A percentile compares a stretch with the other conserved stretches of the same genome.
Evolutionary conservation across 495 filamentous ascomycete species (phyloP).

Genomic region (Jackrogersella multiformis): DNA sequence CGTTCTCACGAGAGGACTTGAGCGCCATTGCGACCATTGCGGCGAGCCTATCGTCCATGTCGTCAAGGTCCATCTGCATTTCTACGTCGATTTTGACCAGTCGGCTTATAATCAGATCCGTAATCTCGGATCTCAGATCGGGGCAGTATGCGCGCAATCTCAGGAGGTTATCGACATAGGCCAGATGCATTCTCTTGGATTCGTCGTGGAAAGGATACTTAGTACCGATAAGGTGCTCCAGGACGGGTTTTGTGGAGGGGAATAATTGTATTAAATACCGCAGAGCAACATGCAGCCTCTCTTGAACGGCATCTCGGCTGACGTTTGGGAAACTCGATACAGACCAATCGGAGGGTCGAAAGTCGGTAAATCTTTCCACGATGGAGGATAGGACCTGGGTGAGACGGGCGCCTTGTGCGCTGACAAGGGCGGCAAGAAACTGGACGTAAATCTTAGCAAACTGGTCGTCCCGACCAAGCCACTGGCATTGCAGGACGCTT

Average conservation of each 20-base stretch:
- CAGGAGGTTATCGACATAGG: slow-evolving; percentile 82
- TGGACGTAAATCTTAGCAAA: slow-evolving; percentile 83
- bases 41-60: slow-evolving; percentile 67
- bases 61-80: slow-evolving; percentile 91
- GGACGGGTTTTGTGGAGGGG: slow-evolving; percentile 72
- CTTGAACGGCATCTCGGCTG: slow-evolving; percentile 65
- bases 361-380: slow-evolving; percentile 73
- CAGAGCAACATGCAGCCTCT: slow-evolving; percentile 76
- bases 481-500: slow-evolving; percentile 76
- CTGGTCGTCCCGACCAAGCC: slow-evolving; percentile 83
- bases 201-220: slow-evolving; percentile 82
- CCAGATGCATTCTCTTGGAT: slow-evolving; percentile 72
- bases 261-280: slow-evolving; percentile 79
- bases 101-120: slow-evolving; percentile 81
- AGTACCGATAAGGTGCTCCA: slow-evolving; percentile 68
- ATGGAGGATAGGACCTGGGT: slow-evolving; percentile 77
- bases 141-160: slow-evolving; percentile 77
- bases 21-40: slow-evolving; percentile 58
- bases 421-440: slow-evolving; percentile 81
- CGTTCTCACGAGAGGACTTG: slow-evolving; percentile 43
- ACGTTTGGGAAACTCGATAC: slow-evolving; percentile 70
- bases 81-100: slow-evolving; percentile 94
- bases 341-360: slow-evolving; percentile 58
- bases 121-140: slow-evolving; percentile 82
- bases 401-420: slow-evolving; percentile 71